phyloP scores from a whole-genome alignment of 371 early-diverging fungal genomes.

The Mucor irregularis region DNA sequence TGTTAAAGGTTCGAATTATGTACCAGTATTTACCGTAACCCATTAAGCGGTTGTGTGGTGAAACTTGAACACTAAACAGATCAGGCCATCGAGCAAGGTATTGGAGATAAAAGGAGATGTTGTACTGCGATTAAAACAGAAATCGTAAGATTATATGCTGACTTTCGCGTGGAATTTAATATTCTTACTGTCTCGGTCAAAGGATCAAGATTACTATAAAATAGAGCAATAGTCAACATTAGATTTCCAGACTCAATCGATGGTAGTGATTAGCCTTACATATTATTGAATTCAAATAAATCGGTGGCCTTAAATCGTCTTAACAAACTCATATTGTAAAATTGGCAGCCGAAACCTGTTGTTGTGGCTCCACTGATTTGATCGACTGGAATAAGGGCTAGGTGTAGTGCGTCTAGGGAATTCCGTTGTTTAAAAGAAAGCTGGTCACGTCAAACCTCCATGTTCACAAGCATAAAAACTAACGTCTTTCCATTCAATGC shows the following conservation, averaged over 20 bases:
- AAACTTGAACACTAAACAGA: conserved; percentile 83
- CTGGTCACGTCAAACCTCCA: neutral
- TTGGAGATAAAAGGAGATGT: conserved; percentile 89
- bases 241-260: neutral
- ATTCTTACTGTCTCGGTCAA: conserved; percentile 83
- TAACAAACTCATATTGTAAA: conserved; percentile 42
- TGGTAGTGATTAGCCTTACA: conserved; percentile 49
- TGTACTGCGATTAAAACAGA: conserved; percentile 65
- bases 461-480: too few species aligned
- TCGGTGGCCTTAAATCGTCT: conserved; percentile 74
- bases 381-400: too few species aligned
- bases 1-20: neutral
- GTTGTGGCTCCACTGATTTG: too few species aligned
- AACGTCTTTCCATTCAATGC: too few species aligned
- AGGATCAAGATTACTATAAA: conserved; percentile 77
- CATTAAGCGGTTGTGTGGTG: conserved; percentile 76
- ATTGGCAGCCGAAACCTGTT: too few species aligned
- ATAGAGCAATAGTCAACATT: neutral
- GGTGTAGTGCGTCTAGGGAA: neutral
- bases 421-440: neutral
- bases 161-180: neutral
- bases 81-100: conserved; percentile 96
- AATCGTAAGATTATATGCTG: too few species aligned
- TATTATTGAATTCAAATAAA: conserved; percentile 87
- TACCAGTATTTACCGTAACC: conserved; percentile 79